Evolutionary conservation across 495 filamentous ascomycete genomes (phyloP).

Genomic region (Lasiosphaeria ovina): DNA sequence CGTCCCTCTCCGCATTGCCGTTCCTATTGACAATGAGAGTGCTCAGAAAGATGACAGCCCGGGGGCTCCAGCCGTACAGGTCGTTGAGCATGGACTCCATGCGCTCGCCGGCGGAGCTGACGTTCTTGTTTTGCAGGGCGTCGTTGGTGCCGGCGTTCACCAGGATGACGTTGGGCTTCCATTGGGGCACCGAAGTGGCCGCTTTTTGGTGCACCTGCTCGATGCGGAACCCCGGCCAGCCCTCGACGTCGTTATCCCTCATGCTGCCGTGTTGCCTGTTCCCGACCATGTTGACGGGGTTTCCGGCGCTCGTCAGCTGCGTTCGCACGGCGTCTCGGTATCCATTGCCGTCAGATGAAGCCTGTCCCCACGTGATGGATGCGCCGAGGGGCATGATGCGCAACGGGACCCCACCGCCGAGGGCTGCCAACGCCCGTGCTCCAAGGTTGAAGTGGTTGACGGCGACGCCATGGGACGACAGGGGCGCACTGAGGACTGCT

Average conservation of each 20-base stretch:
- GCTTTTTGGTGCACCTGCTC: constrained; percentile 42
- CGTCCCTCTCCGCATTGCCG: constrained; percentile 22
- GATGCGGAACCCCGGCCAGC: constrained; percentile 47
- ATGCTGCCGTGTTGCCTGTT: constrained; percentile 45
- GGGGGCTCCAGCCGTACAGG: constrained; percentile 38
- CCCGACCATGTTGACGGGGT: constrained; percentile 53
- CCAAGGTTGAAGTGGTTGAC: constrained; percentile 19
- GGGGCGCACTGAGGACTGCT: constrained; percentile 27
- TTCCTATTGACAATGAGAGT: constrained; percentile 45
- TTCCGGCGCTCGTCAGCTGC: constrained; percentile 27
- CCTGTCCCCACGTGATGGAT: constrained; percentile 53
- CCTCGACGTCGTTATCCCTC: constrained; percentile 53
- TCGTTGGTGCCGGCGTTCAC: constrained; percentile 53
- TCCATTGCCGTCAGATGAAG: constrained; percentile 35
- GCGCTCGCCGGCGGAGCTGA: constrained; percentile 30
- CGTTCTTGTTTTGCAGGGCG: constrained; percentile 28
- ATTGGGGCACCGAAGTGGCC: constrained; percentile 20
- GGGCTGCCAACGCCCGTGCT: constrained; percentile 14
- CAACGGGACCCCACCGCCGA: constrained; percentile 32
- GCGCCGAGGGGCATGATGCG: constrained; percentile 56
- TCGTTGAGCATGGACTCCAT: constrained; percentile 39
- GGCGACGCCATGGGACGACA: constrained; percentile 25
- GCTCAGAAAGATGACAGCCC: constrained; percentile 48
- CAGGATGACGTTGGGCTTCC: constrained; percentile 50
- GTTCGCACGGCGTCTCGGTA: constrained; percentile 34